Evolutionary conservation across 345 rosid species (phyloP), one percentile per base, ranked within the genome.

Genomic region (Balakata baccata): DNA sequence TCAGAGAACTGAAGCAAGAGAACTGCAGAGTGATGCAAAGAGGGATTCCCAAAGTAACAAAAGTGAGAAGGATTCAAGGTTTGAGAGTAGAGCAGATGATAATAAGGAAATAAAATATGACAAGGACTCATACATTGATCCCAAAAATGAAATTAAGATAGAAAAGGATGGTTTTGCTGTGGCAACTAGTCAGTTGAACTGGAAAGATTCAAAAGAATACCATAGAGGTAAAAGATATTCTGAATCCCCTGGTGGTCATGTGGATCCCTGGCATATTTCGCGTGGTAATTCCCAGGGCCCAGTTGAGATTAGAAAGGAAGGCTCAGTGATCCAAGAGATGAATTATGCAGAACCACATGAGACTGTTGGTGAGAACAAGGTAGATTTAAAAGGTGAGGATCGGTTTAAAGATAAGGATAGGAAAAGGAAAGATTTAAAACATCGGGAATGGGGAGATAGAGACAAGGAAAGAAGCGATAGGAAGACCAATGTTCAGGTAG

Each of bases 381-480:
- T 88, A 80, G 98, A 91, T 78, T 68, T 74, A 10, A 95, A 90
- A 84, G 82, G 82, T n/a, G 99, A 95, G 25, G 99, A 96, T 75
- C 86, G 87, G 72, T 87, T 85, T 80, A 96, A 91, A 77, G 99
- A 92, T 47, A 95, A 91, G 81, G 99, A 95, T 61, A 91, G 87
- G 81, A 95, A 91, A 79, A 83, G 94, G 81, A 95, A 92, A 82
- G 99, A 95, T 64, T 68, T 76, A 37, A 95, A 90, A 84, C 88
- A 84, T 62, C 80, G 92, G 63, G 99, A 95, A 47, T 91, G 96
- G 94, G 96, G 89, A 10, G 98, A 94, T 72, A 83, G 91, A 78
- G 98, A 96, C 59, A 96, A 89, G 84, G 98, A 96, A 69, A 89
- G 90, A 87, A 86, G 78, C 68, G 99, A 96, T 25, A 88, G 94